These are phyloP conservation scores for Globisporangium barbulae DNA, from an alignment of 352 stramenopile genomes.

Conservation along the genomic window DNA sequence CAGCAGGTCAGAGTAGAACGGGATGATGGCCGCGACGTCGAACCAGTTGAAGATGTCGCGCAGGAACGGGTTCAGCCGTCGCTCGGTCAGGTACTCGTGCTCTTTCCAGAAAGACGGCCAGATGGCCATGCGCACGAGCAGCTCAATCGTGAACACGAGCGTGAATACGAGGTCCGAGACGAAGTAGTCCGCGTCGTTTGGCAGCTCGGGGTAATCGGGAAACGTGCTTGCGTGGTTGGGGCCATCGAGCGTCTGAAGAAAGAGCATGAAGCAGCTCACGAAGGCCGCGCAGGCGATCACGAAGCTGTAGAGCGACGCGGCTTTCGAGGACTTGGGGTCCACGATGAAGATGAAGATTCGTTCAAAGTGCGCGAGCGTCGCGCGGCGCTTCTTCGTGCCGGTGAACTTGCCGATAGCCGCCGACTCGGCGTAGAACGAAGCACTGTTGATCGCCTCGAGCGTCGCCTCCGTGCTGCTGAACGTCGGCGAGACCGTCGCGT, in stretches of 20 bases:
- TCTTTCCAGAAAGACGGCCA: slow-evolving; percentile 74
- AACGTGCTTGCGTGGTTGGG: slow-evolving; percentile 62
- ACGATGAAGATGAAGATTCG: slow-evolving; percentile 70
- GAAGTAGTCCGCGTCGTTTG: slow-evolving; percentile 46
- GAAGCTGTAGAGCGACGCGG: slow-evolving; percentile 64
- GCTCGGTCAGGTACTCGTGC: slow-evolving; percentile 65
- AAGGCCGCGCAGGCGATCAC: slow-evolving; percentile 68
- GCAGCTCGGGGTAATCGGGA: slow-evolving; percentile 62
- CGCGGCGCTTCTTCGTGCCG: slow-evolving; percentile 21
- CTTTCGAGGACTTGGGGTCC: slow-evolving; percentile 62
- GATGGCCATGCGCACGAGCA: slow-evolving; percentile 66
- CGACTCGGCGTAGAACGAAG: slow-evolving; percentile 51
- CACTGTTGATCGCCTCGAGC: slow-evolving; percentile 50
- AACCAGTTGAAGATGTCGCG: slow-evolving; percentile 83
- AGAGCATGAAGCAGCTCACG: slow-evolving; percentile 70
- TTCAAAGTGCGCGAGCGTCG: slow-evolving; percentile 57
- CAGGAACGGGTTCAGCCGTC: slow-evolving; percentile 63
- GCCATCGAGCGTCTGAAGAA: slow-evolving; percentile 70
- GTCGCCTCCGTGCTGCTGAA: slow-evolving; percentile 52
- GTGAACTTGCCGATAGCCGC: slow-evolving; percentile 25
- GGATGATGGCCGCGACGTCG: slow-evolving; percentile 60
- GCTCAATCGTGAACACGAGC: slow-evolving; percentile 62
- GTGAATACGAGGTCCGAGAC: slow-evolving; percentile 70
- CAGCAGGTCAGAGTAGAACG: slow-evolving; percentile 74
- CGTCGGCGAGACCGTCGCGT: slow-evolving; percentile 58